Conservation (phyloP, 805 yeast species). For the Maudiozyma pseudohumilis region DNA sequence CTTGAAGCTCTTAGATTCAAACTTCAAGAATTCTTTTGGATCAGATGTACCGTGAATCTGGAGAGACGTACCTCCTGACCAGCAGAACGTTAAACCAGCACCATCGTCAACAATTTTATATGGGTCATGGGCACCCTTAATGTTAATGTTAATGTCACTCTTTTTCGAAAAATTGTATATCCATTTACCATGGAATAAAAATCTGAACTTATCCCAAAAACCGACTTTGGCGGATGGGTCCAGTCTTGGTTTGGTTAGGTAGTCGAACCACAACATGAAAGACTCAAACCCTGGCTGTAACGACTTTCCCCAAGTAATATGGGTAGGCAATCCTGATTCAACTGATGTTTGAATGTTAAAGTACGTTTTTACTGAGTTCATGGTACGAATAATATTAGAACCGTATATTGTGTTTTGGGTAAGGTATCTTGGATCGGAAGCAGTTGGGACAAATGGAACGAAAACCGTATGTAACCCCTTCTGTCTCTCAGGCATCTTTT, state of each 20-base stretch:
- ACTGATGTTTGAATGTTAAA: slow-evolving; percentile 40
- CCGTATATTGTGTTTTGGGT: slow-evolving; percentile 45
- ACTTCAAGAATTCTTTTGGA: slow-evolving; percentile 40
- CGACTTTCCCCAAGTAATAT: slow-evolving; percentile 55
- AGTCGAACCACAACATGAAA: slow-evolving; percentile 56
- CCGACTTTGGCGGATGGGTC: slow-evolving; percentile 58
- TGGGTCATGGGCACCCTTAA: slow-evolving; percentile 52
- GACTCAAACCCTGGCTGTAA: slow-evolving; percentile 51
- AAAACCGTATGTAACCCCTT: slow-evolving; percentile 40
- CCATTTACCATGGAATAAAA: slow-evolving; percentile 44
- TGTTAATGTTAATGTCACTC: slow-evolving; percentile 49
- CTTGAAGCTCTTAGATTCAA: slow-evolving; percentile 47
- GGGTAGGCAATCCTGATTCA: slow-evolving; percentile 38
- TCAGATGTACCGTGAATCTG: slow-evolving; percentile 41
- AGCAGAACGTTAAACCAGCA: slow-evolving; percentile 56
- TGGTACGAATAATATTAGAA: slow-evolving; percentile 47
- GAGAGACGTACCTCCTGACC: slow-evolving; percentile 47
- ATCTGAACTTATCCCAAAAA: slow-evolving; percentile 61
- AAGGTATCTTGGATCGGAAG: slow-evolving; percentile 23
- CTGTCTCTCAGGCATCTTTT: slow-evolving; percentile 35
- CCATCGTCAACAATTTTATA: slow-evolving; percentile 46
- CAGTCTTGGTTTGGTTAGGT: slow-evolving; percentile 57
- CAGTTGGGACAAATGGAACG: slow-evolving; percentile 51
- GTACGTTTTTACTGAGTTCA: slow-evolving; percentile 51
- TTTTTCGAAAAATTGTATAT: slow-evolving; percentile 36